A percentile compares a stretch with the other conserved stretches of the same genome.
phyloP scores from a whole-genome alignment of 495 filamentous ascomycete genomes.

The Xylaria venustula region DNA sequence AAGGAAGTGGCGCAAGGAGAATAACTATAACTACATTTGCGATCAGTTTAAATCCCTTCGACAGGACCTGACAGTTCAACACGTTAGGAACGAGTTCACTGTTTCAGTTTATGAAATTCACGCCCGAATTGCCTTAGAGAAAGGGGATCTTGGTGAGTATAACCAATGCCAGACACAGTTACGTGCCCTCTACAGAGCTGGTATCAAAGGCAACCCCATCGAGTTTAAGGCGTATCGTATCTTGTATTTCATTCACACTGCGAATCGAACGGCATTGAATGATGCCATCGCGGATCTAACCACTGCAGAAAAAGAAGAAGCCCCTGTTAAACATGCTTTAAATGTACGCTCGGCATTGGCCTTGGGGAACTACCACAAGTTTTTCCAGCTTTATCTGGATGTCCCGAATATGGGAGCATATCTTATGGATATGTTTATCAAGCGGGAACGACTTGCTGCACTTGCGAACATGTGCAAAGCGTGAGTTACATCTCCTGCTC shows the following conservation, averaged over 20 bases:
- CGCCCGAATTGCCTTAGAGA: slow-evolving; percentile 95
- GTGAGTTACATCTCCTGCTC: slow-evolving; percentile 56
- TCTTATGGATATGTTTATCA: slow-evolving; percentile 98
- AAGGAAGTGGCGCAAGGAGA: slow-evolving; percentile 90
- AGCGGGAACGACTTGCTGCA: slow-evolving; percentile 86
- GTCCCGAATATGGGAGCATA: slow-evolving; percentile 97
- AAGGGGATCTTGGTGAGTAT: slow-evolving; percentile 99
- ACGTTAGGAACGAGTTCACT: slow-evolving; percentile 92
- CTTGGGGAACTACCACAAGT: slow-evolving; percentile 92
- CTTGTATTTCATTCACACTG: slow-evolving; percentile 98
- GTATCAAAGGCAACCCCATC: slow-evolving; percentile 82
- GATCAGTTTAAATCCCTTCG: slow-evolving; percentile 99
- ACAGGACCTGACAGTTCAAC: slow-evolving; percentile 97
- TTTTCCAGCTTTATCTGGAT: slow-evolving; percentile 92
- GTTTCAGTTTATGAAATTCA: slow-evolving; percentile 97
- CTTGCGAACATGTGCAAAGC: slow-evolving; percentile 88
- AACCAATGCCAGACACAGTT: slow-evolving; percentile 99
- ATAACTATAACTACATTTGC: slow-evolving; percentile 96
- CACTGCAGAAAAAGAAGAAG: slow-evolving; percentile 83
- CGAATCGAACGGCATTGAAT: slow-evolving; percentile 97
- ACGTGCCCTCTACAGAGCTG: slow-evolving; percentile 80
- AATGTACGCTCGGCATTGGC: slow-evolving; percentile 88
- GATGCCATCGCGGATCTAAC: slow-evolving; percentile 97
- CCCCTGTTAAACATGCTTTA: slow-evolving; percentile 85
- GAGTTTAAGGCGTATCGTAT: slow-evolving; percentile 99